Conservation (phyloP, 2,329 filamentous ascomycete genomes). For the Arthroderma uncinatum region DNA sequence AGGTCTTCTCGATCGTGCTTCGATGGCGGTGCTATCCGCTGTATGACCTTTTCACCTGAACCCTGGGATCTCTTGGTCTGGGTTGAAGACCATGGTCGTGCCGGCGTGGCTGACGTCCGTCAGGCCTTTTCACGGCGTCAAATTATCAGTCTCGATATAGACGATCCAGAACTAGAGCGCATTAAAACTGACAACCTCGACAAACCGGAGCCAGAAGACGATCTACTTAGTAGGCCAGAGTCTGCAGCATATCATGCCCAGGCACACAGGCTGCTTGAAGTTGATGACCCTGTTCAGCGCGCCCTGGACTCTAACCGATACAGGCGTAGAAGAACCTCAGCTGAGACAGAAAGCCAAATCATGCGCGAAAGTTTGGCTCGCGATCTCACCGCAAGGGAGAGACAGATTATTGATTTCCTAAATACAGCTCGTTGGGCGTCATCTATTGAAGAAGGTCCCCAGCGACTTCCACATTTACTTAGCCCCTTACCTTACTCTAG, state of each 20-base stretch:
- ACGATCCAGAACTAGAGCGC: slow-evolving; percentile 26
- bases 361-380: slow-evolving; percentile 29
- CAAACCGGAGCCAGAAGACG: slow-evolving; percentile 18
- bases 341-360: slow-evolving; percentile 19
- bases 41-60: slow-evolving; percentile 83
- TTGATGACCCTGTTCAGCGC: slow-evolving; percentile 1
- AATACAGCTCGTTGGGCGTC: slow-evolving; percentile 33
- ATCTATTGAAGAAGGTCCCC: slow-evolving; percentile 14
- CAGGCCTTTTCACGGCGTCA: slow-evolving; percentile 37
- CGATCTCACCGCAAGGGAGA: slow-evolving; percentile 33
- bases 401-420: slow-evolving; percentile 34
- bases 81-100: slow-evolving; percentile 66
- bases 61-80: slow-evolving; percentile 86
- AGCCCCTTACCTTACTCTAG: slow-evolving; percentile 21
- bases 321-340: slow-evolving; percentile 12
- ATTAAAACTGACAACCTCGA: slow-evolving; percentile 24
- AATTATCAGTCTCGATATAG: slow-evolving; percentile 28
- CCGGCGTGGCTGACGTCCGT: slow-evolving; percentile 39
- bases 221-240: neutral
- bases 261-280: neutral
- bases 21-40: slow-evolving; percentile 69
- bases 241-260: neutral
- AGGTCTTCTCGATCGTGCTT: slow-evolving; percentile 61
- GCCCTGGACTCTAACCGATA: neutral
- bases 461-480: slow-evolving; percentile 22